A percentile compares a stretch with the other conserved stretches of the same genome.
These are phyloP conservation scores for Artemisia tridentata DNA, from an alignment of 129 eudicot species.

Conservation along the genomic window DNA sequence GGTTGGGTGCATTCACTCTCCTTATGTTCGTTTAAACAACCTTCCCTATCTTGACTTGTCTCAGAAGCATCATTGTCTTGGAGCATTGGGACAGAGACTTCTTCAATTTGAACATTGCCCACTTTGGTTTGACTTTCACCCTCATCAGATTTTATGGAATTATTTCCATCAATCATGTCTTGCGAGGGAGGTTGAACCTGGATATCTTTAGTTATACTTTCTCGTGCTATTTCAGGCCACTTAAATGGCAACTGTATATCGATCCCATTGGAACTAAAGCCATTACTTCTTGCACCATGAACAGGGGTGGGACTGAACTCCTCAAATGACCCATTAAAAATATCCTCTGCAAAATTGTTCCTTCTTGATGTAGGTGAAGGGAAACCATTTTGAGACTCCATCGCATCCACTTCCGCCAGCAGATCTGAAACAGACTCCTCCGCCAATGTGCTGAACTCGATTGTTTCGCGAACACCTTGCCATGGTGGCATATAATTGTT, in stretches of 20 bases:
- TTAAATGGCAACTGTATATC: slow-evolving; percentile 42
- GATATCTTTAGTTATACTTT: slow-evolving; percentile 3
- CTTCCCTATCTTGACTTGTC: slow-evolving; percentile 25
- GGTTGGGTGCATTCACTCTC: slow-evolving; percentile 33
- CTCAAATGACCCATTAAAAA: slow-evolving; percentile 67
- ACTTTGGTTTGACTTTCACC: slow-evolving; percentile 21
- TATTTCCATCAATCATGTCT: slow-evolving; percentile 31
- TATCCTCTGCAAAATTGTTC: slow-evolving; percentile 57
- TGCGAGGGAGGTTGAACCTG: slow-evolving; percentile 38
- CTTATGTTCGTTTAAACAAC: slow-evolving; percentile 1
- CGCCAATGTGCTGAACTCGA: slow-evolving; percentile 82
- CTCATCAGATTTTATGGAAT: slow-evolving; percentile 32
- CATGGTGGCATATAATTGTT: slow-evolving; percentile 40
- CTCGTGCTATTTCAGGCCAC: slow-evolving; percentile 27
- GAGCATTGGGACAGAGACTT: background rate
- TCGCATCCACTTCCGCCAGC: slow-evolving; percentile 92
- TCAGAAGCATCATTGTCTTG: background rate
- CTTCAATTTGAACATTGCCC: slow-evolving; percentile 16
- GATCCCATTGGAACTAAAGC: slow-evolving; percentile 52
- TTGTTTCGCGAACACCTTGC: slow-evolving; percentile 58
- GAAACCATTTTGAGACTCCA: slow-evolving; percentile 86
- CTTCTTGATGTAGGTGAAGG: slow-evolving; percentile 85
- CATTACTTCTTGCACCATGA: slow-evolving; percentile 50
- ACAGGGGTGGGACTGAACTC: slow-evolving; percentile 59
- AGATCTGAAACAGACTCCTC: slow-evolving; percentile 97